Base-by-base conservation (phyloP, 2,329 filamentous ascomycete species). In the Akanthomyces lecanii region DNA sequence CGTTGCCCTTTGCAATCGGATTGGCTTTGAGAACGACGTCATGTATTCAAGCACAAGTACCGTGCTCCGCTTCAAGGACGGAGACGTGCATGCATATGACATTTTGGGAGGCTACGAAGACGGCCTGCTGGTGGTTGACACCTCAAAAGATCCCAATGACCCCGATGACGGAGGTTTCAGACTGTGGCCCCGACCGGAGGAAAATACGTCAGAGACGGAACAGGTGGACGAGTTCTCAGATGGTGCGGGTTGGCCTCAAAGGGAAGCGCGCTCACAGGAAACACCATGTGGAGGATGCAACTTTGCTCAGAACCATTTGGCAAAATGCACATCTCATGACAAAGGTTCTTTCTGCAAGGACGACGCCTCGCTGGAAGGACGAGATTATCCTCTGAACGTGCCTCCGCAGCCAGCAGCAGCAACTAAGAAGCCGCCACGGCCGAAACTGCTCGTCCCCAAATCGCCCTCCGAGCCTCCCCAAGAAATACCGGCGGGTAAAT, bases 21-120 rank as follows among this genome's bases (percentile, higher is more conserved):
- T 82, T 36, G 91, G 90, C 0, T 79, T 77, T 1, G 91, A 94
- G 67, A 83, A 79, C 5, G 81, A 86, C 0, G 86, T 81, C 0
- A 81, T 85, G 0, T 95, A 91, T 73, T 87, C 90, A 0, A 91
- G 91, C 0, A 92, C 88, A 0, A 92, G 88, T 65, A 83, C 87
- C 0, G 87, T 93, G 0, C 73, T 93, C 36, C 85, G 86, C 4
- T 83, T 94, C 36, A 78, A 84, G 11, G 74, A 79, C 5, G 89
- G 89, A 0, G 84, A 86, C 50, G 86, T 92, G 11, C 85, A 76
- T 55, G 81, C 92, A 0, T 91, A 88, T 61, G 89, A 89, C 0
- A 76, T 91, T 0, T 76, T 92, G 3, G 89, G 89, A 0, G 87
- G 90, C n/a, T 85, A 84, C 1, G 85, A 89, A 61, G 86, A 90